A percentile compares a stretch with the other conserved stretches of the same genome.
Evolutionary conservation across 768 basidiomycete genomes (phyloP).

Genomic region (Kwoniella newhampshirensis): DNA sequence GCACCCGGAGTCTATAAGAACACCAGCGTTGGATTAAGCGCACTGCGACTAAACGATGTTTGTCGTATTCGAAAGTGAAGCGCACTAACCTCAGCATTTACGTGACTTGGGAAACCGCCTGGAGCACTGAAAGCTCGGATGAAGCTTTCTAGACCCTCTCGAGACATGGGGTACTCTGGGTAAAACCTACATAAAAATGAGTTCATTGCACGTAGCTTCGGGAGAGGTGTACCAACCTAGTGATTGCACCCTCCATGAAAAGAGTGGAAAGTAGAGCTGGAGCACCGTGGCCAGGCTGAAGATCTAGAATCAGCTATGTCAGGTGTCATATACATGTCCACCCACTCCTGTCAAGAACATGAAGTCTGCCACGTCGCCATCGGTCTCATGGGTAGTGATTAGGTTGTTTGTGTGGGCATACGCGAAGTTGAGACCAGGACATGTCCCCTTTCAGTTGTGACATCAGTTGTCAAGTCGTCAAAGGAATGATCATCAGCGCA

Average conservation of each 20-base stretch:
- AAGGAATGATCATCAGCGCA: conserved; percentile 50
- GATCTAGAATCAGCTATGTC: background rate
- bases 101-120: conserved; percentile 76
- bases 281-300: conserved; percentile 69
- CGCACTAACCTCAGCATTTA: conserved; percentile 24
- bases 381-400: conserved; percentile 51
- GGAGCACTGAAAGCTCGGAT: conserved; percentile 75
- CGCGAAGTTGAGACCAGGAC: conserved; percentile 70
- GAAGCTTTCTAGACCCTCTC: conserved; percentile 59
- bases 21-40: background rate
- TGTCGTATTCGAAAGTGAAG: background rate
- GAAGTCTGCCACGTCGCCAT: conserved; percentile 57
- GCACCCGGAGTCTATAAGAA: conserved; percentile 68
- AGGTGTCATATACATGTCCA: background rate
- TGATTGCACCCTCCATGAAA: conserved; percentile 61
- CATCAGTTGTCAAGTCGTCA: background rate
- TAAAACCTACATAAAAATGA: conserved; percentile 59
- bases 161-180: conserved; percentile 54
- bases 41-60: conserved; percentile 59
- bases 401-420: conserved; percentile 67
- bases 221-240: too few relatives aligned
- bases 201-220: too few relatives aligned
- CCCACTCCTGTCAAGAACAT: conserved; percentile 71
- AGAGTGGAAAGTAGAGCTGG: conserved; percentile 82
- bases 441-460: conserved; percentile 53